Evolutionary conservation across 495 filamentous ascomycete species (phyloP).

Genomic region (Neurospora sp.): DNA sequence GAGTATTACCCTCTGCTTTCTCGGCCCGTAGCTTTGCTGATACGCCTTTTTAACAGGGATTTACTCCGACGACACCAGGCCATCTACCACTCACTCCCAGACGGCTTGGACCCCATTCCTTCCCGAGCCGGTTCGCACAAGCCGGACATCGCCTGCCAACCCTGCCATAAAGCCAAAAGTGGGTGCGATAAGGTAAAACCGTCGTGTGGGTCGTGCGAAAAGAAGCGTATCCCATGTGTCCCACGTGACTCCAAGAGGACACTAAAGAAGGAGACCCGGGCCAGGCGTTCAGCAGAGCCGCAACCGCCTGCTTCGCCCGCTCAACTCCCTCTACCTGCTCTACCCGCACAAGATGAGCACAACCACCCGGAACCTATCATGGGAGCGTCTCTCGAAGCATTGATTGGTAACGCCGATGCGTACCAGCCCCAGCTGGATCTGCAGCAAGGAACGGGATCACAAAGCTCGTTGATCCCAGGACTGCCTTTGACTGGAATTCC

Average conservation of each 20-base stretch:
- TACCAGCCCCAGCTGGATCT: neutral
- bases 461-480: neutral
- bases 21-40: slow-evolving; percentile 9
- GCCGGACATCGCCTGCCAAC: slow-evolving; percentile 43
- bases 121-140: neutral
- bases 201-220: slow-evolving; percentile 46
- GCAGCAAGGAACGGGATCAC: neutral
- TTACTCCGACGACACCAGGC: slow-evolving; percentile 48
- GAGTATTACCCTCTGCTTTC: slow-evolving; percentile 12
- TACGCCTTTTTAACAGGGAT: slow-evolving; percentile 32
- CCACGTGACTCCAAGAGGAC: neutral
- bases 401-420: neutral
- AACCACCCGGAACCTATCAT: neutral
- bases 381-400: neutral
- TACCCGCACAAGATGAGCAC: neutral
- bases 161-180: slow-evolving; percentile 53
- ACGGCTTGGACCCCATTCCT: neutral
- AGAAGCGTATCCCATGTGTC: slow-evolving; percentile 22
- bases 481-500: neutral
- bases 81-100: slow-evolving; percentile 30
- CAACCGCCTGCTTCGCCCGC: neutral
- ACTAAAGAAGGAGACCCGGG: neutral
- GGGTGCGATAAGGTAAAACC: slow-evolving; percentile 60
- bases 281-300: neutral
- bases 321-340: neutral